Conservation (phyloP, 2,329 filamentous ascomycete species). For the Phyllosticta paracitricarpa region DNA sequence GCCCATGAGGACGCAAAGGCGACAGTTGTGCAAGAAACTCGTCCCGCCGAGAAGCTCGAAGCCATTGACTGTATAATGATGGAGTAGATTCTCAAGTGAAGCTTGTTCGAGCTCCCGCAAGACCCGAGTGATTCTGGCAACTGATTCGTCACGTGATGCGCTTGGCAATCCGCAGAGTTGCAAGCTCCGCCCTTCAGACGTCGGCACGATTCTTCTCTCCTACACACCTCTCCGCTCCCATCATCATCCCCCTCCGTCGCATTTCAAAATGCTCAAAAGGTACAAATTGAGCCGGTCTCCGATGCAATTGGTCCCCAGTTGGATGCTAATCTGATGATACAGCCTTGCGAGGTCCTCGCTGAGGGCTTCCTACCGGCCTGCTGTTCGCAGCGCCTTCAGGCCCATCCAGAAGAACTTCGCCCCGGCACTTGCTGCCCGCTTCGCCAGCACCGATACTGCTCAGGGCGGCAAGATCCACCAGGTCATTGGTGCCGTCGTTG, state of each 20-base stretch:
- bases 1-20: neutral
- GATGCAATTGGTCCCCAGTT: constrained; percentile 29
- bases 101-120: neutral
- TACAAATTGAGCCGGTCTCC: constrained; percentile 26
- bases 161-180: neutral
- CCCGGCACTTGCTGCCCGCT: constrained; percentile 50
- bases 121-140: neutral
- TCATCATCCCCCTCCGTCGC: constrained; percentile 31
- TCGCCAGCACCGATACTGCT: constrained; percentile 49
- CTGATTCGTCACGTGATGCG: neutral
- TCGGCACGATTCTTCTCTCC: constrained; percentile 13
- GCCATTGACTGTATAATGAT: neutral
- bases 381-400: constrained; percentile 41
- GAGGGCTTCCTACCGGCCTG: constrained; percentile 49
- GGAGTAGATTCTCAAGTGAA: neutral
- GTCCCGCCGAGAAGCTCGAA: neutral
- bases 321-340: constrained; percentile 29
- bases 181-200: neutral
- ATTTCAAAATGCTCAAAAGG: constrained; percentile 53
- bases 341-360: constrained; percentile 33
- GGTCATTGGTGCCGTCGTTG: constrained; percentile 98
- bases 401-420: constrained; percentile 47
- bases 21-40: neutral
- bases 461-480: constrained; percentile 58
- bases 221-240: constrained; percentile 21